A percentile compares a stretch with the other conserved stretches of the same genome.
Conservation (phyloP, 2,329 filamentous ascomycete genomes). For the Cryphonectria parasitica region DNA sequence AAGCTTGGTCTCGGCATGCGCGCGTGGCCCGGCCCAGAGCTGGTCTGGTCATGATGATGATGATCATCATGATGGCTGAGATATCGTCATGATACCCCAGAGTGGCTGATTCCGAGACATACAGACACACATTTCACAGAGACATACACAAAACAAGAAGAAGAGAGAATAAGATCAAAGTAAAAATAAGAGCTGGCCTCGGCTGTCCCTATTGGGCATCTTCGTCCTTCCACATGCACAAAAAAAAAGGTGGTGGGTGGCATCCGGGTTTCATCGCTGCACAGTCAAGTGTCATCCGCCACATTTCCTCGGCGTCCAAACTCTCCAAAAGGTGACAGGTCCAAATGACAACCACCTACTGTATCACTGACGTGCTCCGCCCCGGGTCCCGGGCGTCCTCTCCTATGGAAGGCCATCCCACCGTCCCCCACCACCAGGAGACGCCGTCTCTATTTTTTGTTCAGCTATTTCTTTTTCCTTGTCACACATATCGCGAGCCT, state of each 20-base stretch:
- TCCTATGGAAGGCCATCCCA: neutral
- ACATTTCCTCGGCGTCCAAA: neutral
- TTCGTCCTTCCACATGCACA: neutral
- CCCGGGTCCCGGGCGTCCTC: slow-evolving; percentile 6
- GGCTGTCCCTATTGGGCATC: neutral
- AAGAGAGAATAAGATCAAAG: neutral
- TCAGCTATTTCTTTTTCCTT: too few relatives aligned
- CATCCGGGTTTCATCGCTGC: slow-evolving; percentile 4
- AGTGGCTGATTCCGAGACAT: slow-evolving; percentile 17
- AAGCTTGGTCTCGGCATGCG: slow-evolving; percentile 4
- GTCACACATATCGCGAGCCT: neutral
- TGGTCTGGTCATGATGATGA: neutral
- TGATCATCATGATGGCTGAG: neutral
- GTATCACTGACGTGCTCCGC: neutral
- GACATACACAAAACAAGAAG: neutral
- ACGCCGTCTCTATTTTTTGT: neutral
- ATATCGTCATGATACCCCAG: neutral
- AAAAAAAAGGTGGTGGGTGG: neutral
- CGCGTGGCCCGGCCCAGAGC: neutral
- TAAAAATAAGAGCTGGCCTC: neutral
- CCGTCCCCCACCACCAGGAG: neutral
- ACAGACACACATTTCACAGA: neutral
- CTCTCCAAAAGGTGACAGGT: neutral
- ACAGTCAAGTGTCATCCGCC: slow-evolving; percentile 8
- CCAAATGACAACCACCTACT: neutral